These are phyloP conservation scores for Lumnitzera littorea DNA, from an alignment of 345 rosid species.

Conservation along the genomic window DNA sequence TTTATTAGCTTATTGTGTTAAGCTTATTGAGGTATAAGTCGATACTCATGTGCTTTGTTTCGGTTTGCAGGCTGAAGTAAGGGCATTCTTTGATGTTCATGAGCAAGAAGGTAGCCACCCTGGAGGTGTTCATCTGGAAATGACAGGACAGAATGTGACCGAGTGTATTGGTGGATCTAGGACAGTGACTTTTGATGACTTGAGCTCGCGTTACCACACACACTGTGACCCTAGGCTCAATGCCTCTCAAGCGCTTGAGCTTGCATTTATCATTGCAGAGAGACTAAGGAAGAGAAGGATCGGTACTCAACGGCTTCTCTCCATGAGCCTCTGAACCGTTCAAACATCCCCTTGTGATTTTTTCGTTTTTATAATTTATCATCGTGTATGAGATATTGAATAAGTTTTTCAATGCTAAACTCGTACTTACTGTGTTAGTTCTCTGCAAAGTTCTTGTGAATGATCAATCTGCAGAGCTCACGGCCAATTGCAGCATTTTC, in stretches of 20 bases:
- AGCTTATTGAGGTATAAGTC: background rate
- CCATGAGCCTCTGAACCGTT: constrained; percentile 9
- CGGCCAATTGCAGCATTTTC: too few species aligned
- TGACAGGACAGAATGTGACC: constrained; percentile 26
- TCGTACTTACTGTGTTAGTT: too few species aligned
- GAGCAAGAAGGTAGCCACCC: constrained; percentile 30
- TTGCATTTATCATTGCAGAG: constrained; percentile 18
- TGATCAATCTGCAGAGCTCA: too few species aligned
- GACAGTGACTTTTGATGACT: constrained; percentile 17
- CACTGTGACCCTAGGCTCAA: too few species aligned
- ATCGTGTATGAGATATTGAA: too few species aligned
- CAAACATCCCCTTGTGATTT: too few species aligned
- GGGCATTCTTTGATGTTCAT: constrained; percentile 24
- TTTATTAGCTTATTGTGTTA: too few species aligned
- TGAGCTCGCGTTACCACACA: constrained; percentile 8
- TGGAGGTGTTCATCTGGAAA: constrained; percentile 24
- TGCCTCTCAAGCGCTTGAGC: constrained; percentile 23
- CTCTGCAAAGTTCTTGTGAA: too few species aligned
- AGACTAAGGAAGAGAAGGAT: constrained; percentile 23
- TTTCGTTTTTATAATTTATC: too few species aligned
- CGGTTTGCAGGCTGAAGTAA: constrained; percentile 17
- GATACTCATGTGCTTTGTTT: background rate
- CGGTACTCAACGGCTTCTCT: constrained; percentile 13
- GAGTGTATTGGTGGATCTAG: constrained; percentile 24
- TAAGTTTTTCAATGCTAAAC: too few species aligned